A percentile compares a stretch with the other conserved stretches of the same genome.
Conservation (phyloP, 176 grass and related monocot species). For the Hordeum vulgare region MorexV3_pseudomolecules_assembly NC_058521.1:12901964-12902463, state of each 20-base stretch:
- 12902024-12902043: too few relatives aligned
- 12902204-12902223: too few relatives aligned
- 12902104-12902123: too few relatives aligned
- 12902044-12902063: too few relatives aligned
- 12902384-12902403: not conserved
- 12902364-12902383: not conserved
- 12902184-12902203: not conserved
- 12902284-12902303: not conserved
- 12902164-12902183: not conserved
- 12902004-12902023: too few relatives aligned
- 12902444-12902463: constrained; percentile 78
- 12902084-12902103: too few relatives aligned
- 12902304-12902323: not conserved
- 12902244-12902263: too few relatives aligned
- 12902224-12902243: too few relatives aligned
- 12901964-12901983: too few relatives aligned
- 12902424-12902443: not conserved
- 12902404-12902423: not conserved
- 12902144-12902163: not conserved
- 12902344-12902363: not conserved
- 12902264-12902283: too few relatives aligned
- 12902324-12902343: not conserved
- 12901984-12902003: too few relatives aligned
- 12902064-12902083: too few relatives aligned
- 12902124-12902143: not conserved